A percentile compares a stretch with the other conserved stretches of the same genome.
Conservation (phyloP, 192 early-diverging fungal species). For the Powellomyces hirtus region DNA sequence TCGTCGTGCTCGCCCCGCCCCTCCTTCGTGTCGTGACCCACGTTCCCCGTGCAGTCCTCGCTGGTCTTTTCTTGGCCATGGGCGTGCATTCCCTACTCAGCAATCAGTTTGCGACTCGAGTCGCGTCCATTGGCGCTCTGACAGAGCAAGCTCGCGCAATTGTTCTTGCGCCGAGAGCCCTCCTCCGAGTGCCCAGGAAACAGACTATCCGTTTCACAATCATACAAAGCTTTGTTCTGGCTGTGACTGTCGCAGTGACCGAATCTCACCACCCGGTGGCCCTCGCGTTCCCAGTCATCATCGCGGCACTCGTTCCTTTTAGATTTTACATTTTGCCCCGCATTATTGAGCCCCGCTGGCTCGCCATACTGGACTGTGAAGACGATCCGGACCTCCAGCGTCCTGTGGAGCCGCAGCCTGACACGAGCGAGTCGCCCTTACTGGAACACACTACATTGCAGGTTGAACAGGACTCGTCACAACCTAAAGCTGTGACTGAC, state of each 20-base stretch:
- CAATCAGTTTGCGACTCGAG: conserved; percentile 17
- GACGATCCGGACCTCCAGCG: too few species aligned
- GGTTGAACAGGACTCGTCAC: too few species aligned
- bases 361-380: neutral
- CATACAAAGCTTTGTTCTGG: conserved; percentile 7
- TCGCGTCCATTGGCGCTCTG: neutral
- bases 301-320: conserved; percentile 21
- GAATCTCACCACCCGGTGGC: conserved; percentile 12
- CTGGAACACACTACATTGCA: too few species aligned
- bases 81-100: conserved; percentile 14
- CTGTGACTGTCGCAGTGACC: neutral
- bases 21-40: conserved; percentile 1
- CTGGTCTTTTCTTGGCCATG: conserved; percentile 26
- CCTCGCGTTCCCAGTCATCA: conserved; percentile 19
- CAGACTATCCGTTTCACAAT: conserved; percentile 3
- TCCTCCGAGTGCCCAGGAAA: neutral
- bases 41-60: conserved; percentile 21
- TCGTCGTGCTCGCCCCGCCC: conserved; percentile 8
- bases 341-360: neutral
- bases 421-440: too few species aligned
- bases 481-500: too few species aligned
- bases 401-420: too few species aligned
- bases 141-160: neutral
- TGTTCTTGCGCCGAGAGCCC: neutral
- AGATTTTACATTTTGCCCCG: conserved; percentile 7